These are phyloP conservation scores for Pseudozyma flocculosa DNA, from an alignment of 1,284 basidiomycete genomes.

Conservation along the genomic window DNA sequence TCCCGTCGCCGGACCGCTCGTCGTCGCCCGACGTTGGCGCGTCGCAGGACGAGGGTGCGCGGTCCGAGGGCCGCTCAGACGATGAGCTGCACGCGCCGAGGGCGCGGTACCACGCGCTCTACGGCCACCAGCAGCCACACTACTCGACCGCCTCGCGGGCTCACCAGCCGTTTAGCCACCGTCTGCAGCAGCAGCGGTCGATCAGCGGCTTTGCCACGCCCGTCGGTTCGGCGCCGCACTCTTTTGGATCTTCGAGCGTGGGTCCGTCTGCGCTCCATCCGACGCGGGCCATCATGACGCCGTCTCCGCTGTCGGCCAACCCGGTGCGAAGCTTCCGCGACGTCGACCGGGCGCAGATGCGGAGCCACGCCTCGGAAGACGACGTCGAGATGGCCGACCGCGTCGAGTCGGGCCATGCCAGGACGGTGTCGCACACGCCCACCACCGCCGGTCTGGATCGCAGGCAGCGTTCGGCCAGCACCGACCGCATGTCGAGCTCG, in stretches of 20 bases:
- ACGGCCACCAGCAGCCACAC: conserved; percentile 10
- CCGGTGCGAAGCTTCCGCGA: conserved; percentile 17
- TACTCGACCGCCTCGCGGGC: conserved; percentile 14
- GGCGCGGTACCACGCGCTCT: conserved; percentile 69
- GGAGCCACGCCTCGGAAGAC: too few relatives aligned
- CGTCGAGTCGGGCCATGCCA: not conserved
- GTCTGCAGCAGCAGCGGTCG: conserved; percentile 30
- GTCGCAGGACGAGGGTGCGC: conserved; percentile 12
- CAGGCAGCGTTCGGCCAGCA: too few relatives aligned
- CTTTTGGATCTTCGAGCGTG: conserved; percentile 28
- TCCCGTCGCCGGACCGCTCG: conserved; percentile 22
- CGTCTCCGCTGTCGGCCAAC: conserved; percentile 27
- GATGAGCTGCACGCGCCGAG: conserved; percentile 19
- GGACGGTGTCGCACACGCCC: not conserved
- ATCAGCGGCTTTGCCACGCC: conserved; percentile 26
- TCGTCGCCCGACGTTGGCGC: conserved; percentile 21
- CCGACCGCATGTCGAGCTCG: not conserved
- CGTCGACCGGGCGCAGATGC: not conserved
- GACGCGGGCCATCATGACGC: conserved; percentile 22
- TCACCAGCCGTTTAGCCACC: conserved; percentile 29
- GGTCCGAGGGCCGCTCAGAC: conserved; percentile 16
- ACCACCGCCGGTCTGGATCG: not conserved
- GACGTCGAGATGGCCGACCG: not conserved
- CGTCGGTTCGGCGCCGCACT: conserved; percentile 8
- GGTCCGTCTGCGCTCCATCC: conserved; percentile 25